A percentile compares a stretch with the other conserved stretches of the same genome.
Conservation (phyloP, 257 asterid genomes). For the Eucommia ulmoides region DNA sequence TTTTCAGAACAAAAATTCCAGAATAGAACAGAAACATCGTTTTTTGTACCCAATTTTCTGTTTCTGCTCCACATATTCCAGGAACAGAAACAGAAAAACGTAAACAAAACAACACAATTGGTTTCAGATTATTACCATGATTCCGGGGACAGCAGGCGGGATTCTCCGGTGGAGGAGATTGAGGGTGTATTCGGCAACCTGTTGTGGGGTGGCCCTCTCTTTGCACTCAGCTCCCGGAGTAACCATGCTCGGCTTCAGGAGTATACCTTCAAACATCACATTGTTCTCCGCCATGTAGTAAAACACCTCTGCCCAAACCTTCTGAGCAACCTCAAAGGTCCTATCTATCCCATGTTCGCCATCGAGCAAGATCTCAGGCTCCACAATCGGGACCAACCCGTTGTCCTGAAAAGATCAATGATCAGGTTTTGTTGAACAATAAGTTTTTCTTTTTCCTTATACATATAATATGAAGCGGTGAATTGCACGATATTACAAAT, state of each 20-base stretch:
- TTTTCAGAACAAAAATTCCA: too few relatives aligned
- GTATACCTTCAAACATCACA: constrained; percentile 63
- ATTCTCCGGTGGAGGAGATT: constrained; percentile 16
- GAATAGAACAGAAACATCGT: too few relatives aligned
- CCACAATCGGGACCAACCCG: constrained; percentile 76
- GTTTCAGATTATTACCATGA: neutral
- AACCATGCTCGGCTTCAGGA: constrained; percentile 73
- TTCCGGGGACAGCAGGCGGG: constrained; percentile 7
- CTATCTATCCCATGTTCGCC: constrained; percentile 66
- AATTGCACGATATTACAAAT: too few relatives aligned
- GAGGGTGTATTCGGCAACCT: constrained; percentile 4
- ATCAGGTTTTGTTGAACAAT: too few relatives aligned
- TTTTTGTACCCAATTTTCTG: too few relatives aligned
- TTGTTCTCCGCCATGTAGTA: constrained; percentile 38
- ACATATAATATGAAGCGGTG: too few relatives aligned
- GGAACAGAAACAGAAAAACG: too few relatives aligned
- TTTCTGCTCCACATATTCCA: too few relatives aligned
- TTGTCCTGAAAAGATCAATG: constrained; percentile 35
- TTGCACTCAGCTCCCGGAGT: constrained; percentile 23
- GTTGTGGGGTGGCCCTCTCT: constrained; percentile 11
- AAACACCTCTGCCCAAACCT: constrained; percentile 17
- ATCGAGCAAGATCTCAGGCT: constrained; percentile 68
- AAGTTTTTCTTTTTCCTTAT: too few relatives aligned
- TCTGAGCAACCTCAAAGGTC: constrained; percentile 39
- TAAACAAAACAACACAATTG: too few relatives aligned